A percentile compares a stretch with the other conserved stretches of the same genome.
These are phyloP conservation scores for Ailanthus altissimus DNA, from an alignment of 345 rosid species.

Conservation along the genomic window DNA sequence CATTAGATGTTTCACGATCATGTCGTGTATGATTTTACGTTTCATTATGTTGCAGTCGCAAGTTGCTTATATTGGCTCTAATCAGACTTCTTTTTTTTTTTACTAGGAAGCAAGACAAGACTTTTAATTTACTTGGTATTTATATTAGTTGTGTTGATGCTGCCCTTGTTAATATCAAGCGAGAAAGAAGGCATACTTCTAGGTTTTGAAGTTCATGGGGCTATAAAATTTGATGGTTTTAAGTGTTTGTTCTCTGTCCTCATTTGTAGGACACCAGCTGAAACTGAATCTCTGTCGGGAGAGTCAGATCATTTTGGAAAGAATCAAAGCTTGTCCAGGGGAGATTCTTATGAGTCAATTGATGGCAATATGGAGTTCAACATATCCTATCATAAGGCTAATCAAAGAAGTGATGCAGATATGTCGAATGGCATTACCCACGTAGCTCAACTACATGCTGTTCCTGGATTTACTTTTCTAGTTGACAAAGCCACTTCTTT, in stretches of 20 bases:
- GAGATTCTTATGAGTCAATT: conserved; percentile 55
- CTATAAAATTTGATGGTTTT: conserved; percentile 20
- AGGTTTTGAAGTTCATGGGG: conserved; percentile 7
- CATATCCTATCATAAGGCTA: conserved; percentile 68
- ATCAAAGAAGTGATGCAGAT: conserved; percentile 36
- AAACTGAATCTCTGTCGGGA: conserved; percentile 58
- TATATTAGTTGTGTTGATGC: not conserved
- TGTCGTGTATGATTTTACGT: not conserved
- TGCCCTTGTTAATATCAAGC: not conserved
- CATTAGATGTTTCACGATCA: not conserved
- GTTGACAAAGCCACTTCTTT: conserved; percentile 49
- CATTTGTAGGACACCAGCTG: conserved; percentile 73
- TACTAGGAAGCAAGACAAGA: not conserved
- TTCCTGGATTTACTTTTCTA: conserved; percentile 57
- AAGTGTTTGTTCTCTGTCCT: conserved; percentile 19
- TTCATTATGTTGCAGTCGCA: conserved; percentile 5
- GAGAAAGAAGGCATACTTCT: not conserved
- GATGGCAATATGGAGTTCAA: conserved; percentile 62
- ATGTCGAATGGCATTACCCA: conserved; percentile 51
- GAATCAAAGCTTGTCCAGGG: conserved; percentile 52
- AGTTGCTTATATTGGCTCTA: not conserved
- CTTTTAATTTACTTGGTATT: not conserved
- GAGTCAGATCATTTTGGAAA: conserved; percentile 59
- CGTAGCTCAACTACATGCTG: conserved; percentile 42
- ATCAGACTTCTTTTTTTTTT: not conserved